phyloP scores from a whole-genome alignment of 176 grass and related monocot species.

The Otatea glauca region DNA sequence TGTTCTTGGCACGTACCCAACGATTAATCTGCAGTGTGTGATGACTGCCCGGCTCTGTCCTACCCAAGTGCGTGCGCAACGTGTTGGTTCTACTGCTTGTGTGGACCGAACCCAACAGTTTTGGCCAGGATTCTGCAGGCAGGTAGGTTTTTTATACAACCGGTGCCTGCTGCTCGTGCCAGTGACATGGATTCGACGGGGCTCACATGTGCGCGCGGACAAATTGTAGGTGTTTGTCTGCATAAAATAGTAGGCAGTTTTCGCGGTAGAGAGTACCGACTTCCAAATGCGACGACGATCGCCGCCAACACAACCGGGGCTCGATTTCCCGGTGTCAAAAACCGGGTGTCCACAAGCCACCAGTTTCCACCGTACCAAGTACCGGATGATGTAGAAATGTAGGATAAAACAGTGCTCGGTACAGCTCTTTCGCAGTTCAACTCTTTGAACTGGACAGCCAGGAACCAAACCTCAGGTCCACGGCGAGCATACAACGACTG shows the following conservation, averaged over 20 bases:
- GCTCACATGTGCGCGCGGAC: neutral
- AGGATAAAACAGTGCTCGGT: neutral
- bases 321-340: too few species aligned
- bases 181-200: neutral
- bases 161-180: neutral
- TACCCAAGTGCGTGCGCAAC: neutral
- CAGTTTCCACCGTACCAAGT: too few species aligned
- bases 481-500: neutral
- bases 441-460: neutral
- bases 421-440: neutral
- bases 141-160: neutral
- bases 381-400: neutral
- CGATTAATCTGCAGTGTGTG: neutral
- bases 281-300: too few species aligned
- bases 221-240: neutral
- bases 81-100: neutral
- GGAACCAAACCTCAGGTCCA: neutral
- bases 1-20: too few species aligned
- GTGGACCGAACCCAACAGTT: neutral
- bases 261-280: too few species aligned
- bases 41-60: neutral
- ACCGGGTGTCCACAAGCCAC: too few species aligned
- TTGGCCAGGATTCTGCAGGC: conserved; percentile 16
- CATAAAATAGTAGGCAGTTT: too few species aligned
- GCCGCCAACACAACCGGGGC: too few species aligned